Evolutionary conservation across 192 early-diverging fungal species (phyloP).

Genomic region (Geosiphon pyriformis): DNA sequence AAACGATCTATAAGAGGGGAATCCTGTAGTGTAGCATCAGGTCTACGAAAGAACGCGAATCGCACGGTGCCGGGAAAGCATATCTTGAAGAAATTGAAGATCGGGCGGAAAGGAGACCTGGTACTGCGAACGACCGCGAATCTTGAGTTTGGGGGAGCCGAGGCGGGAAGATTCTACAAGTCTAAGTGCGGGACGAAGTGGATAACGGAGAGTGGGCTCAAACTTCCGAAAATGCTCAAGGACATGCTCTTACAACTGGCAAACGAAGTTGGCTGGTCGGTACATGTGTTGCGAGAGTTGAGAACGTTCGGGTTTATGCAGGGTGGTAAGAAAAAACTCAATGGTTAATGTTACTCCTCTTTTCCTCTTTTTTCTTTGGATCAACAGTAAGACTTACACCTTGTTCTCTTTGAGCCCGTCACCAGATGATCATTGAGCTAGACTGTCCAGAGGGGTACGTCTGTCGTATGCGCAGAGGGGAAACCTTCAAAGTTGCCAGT

Average conservation of each 20-base stretch:
- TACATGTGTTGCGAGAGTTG: background rate
- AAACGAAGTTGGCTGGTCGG: background rate
- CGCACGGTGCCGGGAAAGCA: background rate
- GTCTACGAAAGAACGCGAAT: constrained; percentile 7
- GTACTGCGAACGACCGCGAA: background rate
- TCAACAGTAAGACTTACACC: no score
- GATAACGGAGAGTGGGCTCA: constrained; percentile 8
- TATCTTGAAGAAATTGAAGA: background rate
- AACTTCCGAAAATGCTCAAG: constrained; percentile 18
- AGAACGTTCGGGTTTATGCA: constrained; percentile 3
- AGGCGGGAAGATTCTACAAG: constrained; percentile 6
- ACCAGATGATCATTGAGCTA: constrained; percentile 14
- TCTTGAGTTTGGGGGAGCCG: background rate
- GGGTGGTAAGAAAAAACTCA: background rate
- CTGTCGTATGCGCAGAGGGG: background rate
- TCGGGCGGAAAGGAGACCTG: background rate
- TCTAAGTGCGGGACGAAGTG: background rate
- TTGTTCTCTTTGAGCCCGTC: constrained; percentile 2
- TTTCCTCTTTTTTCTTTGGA: background rate
- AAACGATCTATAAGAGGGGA: background rate
- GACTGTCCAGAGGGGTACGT: constrained; percentile 10
- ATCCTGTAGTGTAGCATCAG: background rate
- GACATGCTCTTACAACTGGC: no score
- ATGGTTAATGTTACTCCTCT: background rate
- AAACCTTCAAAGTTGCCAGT: constrained; percentile 7